Conservation (phyloP, 768 basidiomycete genomes). For the Coprinellus aureogranulatus region DNA sequence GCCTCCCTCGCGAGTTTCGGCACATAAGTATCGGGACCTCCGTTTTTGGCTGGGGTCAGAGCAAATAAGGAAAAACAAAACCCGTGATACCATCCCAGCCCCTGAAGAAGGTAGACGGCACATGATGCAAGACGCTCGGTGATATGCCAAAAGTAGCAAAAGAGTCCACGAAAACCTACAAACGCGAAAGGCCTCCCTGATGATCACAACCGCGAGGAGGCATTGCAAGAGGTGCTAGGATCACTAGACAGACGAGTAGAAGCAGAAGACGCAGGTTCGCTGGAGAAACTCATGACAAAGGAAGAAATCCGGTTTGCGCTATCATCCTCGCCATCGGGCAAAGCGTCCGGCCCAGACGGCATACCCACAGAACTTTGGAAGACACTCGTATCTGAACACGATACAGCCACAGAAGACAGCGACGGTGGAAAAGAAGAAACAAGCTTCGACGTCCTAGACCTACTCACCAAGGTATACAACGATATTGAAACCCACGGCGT, state of each 20-base stretch:
- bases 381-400: background rate
- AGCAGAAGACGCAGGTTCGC: background rate
- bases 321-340: background rate
- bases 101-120: no score
- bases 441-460: constrained; percentile 3
- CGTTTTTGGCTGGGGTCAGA: no score
- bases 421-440: background rate
- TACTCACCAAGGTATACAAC: constrained; percentile 13
- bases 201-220: no score
- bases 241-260: background rate
- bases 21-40: no score
- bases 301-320: background rate
- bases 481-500: constrained; percentile 30
- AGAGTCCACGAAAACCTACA: no score
- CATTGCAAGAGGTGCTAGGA: background rate
- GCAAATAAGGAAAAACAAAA: no score
- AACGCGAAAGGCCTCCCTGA: no score
- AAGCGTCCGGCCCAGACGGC: constrained; percentile 19
- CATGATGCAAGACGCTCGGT: no score
- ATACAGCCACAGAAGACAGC: background rate
- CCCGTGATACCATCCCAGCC: no score
- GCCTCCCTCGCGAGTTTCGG: no score
- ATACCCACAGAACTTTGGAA: constrained; percentile 27
- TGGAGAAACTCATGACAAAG: background rate
- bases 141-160: no score